These are phyloP conservation scores for Hyaloscypha hepaticicola DNA, from an alignment of 495 filamentous ascomycete genomes.

Conservation along the genomic window DNA sequence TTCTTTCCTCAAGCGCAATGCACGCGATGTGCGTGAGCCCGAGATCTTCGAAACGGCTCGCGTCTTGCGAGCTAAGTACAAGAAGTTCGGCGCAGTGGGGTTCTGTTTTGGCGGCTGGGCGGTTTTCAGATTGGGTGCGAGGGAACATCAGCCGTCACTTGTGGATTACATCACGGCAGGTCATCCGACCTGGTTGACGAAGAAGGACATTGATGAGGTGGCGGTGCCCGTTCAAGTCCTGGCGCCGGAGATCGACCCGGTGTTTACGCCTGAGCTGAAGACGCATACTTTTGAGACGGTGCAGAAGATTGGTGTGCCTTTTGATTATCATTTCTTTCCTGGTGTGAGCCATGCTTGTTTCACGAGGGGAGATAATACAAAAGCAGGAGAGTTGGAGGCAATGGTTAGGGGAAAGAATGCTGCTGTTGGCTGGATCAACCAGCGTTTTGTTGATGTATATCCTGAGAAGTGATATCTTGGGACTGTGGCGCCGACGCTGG, in stretches of 20 bases:
- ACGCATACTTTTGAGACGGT: slow-evolving; percentile 36
- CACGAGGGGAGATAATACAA: slow-evolving; percentile 34
- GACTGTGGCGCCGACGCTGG: too few species aligned
- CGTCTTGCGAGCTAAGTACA: slow-evolving; percentile 27
- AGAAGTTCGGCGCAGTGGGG: slow-evolving; percentile 39
- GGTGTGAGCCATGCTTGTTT: slow-evolving; percentile 45
- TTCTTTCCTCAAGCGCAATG: slow-evolving; percentile 36
- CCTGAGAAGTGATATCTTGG: too few species aligned
- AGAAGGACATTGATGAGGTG: slow-evolving; percentile 44
- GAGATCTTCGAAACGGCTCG: slow-evolving; percentile 44
- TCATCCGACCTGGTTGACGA: slow-evolving; percentile 45
- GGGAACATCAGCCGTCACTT: slow-evolving; percentile 33
- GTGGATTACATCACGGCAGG: slow-evolving; percentile 47
- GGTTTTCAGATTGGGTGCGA: slow-evolving; percentile 43
- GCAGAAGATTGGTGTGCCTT: slow-evolving; percentile 29
- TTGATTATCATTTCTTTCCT: slow-evolving; percentile 51
- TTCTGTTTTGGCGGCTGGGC: slow-evolving; percentile 54
- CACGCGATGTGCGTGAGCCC: slow-evolving; percentile 41
- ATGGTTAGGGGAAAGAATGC: slow-evolving; percentile 35
- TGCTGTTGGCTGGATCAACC: slow-evolving; percentile 34
- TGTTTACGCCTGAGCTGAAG: slow-evolving; percentile 47
- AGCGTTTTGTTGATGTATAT: slow-evolving; percentile 17
- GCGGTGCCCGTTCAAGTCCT: slow-evolving; percentile 49
- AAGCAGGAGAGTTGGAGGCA: slow-evolving; percentile 1
- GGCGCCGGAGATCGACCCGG: slow-evolving; percentile 47